Evolutionary conservation across 1,284 basidiomycete species (phyloP).

Genomic region (Ustilago curta): DNA sequence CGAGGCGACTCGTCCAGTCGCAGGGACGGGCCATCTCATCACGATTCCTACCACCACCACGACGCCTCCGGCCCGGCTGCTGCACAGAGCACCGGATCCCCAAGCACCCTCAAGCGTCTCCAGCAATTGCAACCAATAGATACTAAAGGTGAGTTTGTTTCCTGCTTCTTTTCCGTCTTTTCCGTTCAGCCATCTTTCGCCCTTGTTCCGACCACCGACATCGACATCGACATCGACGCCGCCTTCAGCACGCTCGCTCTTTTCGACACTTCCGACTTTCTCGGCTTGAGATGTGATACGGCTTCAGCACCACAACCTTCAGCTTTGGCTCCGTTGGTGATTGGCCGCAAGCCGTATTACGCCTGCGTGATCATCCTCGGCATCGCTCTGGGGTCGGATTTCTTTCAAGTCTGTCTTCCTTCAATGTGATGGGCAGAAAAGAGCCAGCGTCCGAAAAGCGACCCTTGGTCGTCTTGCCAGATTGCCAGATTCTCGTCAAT

Average conservation of each 20-base stretch:
- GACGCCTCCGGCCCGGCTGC: constrained; percentile 9
- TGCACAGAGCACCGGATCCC: constrained; percentile 12
- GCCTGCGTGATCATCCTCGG: too few species aligned
- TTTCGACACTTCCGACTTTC: neutral
- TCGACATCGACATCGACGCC: neutral
- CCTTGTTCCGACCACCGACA: constrained; percentile 6
- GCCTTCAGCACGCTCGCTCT: neutral
- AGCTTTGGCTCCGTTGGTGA: too few species aligned
- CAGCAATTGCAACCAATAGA: constrained; percentile 39
- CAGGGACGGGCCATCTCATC: constrained; percentile 5
- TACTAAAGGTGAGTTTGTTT: constrained; percentile 49
- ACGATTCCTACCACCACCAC: constrained; percentile 7
- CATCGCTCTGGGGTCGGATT: too few species aligned
- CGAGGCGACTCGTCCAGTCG: constrained; percentile 28
- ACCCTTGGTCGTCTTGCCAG: too few species aligned
- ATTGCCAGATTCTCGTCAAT: too few species aligned
- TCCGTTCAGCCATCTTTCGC: constrained; percentile 6
- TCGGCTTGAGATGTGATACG: neutral
- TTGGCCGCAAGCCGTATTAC: too few species aligned
- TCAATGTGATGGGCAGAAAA: too few species aligned
- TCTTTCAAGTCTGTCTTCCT: too few species aligned
- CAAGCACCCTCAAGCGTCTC: constrained; percentile 26
- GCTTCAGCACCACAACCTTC: too few species aligned
- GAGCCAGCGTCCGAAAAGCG: too few species aligned
- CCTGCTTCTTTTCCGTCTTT: neutral